Conservation (phyloP, 192 early-diverging fungal genomes). For the Coemansia sp. region DNA sequence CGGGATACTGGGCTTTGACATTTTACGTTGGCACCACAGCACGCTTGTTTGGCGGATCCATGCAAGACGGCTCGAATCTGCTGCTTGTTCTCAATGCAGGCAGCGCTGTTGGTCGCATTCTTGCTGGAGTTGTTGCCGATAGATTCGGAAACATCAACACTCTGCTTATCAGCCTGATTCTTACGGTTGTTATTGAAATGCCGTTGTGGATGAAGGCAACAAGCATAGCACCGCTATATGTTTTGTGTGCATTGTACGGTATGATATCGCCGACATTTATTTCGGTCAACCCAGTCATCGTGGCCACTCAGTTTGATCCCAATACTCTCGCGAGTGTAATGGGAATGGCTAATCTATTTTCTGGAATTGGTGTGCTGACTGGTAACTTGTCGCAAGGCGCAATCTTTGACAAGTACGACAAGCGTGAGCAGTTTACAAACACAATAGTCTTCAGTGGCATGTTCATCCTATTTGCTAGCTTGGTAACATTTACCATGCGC, state of each 20-base stretch:
- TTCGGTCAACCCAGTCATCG: slow-evolving; percentile 38
- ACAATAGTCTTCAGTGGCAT: slow-evolving; percentile 38
- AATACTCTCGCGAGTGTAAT: slow-evolving; percentile 19
- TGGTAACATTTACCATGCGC: slow-evolving; percentile 21
- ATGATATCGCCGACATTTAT: slow-evolving; percentile 40
- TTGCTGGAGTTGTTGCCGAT: slow-evolving; percentile 35
- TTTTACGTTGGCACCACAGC: slow-evolving; percentile 42
- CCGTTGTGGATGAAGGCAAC: slow-evolving; percentile 34
- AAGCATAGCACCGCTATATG: slow-evolving; percentile 26
- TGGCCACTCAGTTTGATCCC: slow-evolving; percentile 11
- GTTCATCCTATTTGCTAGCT: slow-evolving; percentile 27
- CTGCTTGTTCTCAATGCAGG: slow-evolving; percentile 36
- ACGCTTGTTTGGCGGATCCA: slow-evolving; percentile 15
- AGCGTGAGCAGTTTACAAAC: slow-evolving; percentile 29
- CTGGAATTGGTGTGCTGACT: slow-evolving; percentile 17
- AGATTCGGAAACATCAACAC: slow-evolving; percentile 36
- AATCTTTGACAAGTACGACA: slow-evolving; percentile 27
- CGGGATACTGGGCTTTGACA: slow-evolving; percentile 47
- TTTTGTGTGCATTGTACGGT: slow-evolving; percentile 35
- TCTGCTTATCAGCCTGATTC: slow-evolving; percentile 13
- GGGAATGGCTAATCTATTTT: slow-evolving; percentile 26
- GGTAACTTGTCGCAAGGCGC: slow-evolving; percentile 33
- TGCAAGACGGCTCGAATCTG: slow-evolving; percentile 18
- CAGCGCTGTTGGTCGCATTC: slow-evolving; percentile 23
- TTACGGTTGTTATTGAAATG: slow-evolving; percentile 26